These are phyloP conservation scores for Coccinonectria pachysandricola DNA, from an alignment of 2,329 filamentous ascomycete genomes.

Conservation along the genomic window DNA sequence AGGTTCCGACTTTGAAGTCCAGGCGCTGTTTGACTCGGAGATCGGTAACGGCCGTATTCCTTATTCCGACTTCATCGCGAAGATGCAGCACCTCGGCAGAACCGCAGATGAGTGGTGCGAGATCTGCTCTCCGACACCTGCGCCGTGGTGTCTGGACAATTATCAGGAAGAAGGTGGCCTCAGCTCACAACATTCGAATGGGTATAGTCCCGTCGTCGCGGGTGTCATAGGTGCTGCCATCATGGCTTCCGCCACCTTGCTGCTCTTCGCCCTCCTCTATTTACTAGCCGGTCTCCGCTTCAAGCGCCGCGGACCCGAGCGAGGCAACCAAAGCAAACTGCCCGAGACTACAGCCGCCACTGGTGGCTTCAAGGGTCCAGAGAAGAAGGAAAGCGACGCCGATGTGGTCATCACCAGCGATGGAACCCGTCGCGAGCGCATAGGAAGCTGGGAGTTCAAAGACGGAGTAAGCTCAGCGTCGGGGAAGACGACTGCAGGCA, in stretches of 20 bases:
- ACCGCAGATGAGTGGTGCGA: slow-evolving; percentile 32
- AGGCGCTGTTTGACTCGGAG: slow-evolving; percentile 31
- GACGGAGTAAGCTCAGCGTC: no score
- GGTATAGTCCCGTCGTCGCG: slow-evolving; percentile 32
- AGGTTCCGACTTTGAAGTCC: slow-evolving; percentile 23
- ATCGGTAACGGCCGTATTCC: slow-evolving; percentile 23
- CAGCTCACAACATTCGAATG: no score
- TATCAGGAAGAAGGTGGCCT: neutral
- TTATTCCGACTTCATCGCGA: slow-evolving; percentile 28
- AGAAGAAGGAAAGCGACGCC: slow-evolving; percentile 33
- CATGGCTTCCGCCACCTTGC: slow-evolving; percentile 25
- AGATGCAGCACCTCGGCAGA: slow-evolving; percentile 27
- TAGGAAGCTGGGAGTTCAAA: slow-evolving; percentile 43
- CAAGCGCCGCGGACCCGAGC: slow-evolving; percentile 8
- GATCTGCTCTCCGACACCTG: slow-evolving; percentile 24
- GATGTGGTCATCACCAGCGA: slow-evolving; percentile 31
- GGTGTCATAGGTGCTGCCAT: slow-evolving; percentile 37
- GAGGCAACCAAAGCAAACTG: no score
- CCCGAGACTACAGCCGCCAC: slow-evolving; percentile 4
- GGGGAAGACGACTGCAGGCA: slow-evolving; percentile 12
- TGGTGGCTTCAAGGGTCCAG: slow-evolving; percentile 34
- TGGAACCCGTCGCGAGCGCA: slow-evolving; percentile 33
- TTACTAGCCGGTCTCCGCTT: slow-evolving; percentile 25
- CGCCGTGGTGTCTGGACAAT: slow-evolving; percentile 27
- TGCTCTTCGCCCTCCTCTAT: slow-evolving; percentile 23